Conservation (phyloP, 768 basidiomycete genomes). For the Tylopilus subfusipes region DNA sequence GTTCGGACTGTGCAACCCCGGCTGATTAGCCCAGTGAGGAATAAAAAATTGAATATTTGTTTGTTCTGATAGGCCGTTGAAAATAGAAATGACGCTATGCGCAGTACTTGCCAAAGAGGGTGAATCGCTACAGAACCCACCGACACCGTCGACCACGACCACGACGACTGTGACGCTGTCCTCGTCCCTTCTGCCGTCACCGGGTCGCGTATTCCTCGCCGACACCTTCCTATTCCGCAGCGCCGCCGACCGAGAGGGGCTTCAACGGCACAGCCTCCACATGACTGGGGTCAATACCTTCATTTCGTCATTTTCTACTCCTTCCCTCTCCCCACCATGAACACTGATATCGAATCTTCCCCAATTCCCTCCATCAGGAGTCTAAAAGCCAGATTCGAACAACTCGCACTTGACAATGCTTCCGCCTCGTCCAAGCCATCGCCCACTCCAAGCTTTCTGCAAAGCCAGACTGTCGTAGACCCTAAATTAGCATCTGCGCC, state of each 20-base stretch:
- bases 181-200: neutral
- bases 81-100: neutral
- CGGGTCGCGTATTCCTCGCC: neutral
- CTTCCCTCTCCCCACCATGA: slow-evolving; percentile 10
- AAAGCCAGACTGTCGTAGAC: slow-evolving; percentile 14
- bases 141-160: neutral
- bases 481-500: slow-evolving; percentile 35
- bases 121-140: no score
- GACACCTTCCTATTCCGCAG: neutral
- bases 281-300: slow-evolving; percentile 1
- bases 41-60: no score
- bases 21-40: no score
- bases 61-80: neutral
- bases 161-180: neutral
- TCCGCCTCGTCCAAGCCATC: slow-evolving; percentile 6
- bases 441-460: slow-evolving; percentile 5
- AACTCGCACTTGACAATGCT: slow-evolving; percentile 47
- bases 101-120: neutral
- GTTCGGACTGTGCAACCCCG: no score
- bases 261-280: slow-evolving; percentile 1
- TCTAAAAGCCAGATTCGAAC: slow-evolving; percentile 68
- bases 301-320: neutral
- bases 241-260: slow-evolving; percentile 2
- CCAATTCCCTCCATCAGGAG: slow-evolving; percentile 64
- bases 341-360: slow-evolving; percentile 39